Base-by-base conservation (phyloP, 805 yeast species). In the Zygoascus bituminiphila region DNA sequence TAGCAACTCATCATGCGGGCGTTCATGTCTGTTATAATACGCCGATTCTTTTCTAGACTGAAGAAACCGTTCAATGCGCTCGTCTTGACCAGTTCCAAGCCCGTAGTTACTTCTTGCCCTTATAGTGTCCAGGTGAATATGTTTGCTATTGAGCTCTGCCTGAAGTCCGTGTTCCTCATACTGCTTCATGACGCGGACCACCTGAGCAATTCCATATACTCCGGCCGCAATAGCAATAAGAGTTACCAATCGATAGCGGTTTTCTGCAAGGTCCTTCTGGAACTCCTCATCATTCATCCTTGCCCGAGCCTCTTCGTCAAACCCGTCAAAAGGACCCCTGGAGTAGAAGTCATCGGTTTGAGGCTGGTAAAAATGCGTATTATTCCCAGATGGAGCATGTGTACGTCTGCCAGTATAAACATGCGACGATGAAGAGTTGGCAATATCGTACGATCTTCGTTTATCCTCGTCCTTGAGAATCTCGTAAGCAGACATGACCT, bases 241-340 rank as follows among this genome's bases (percentile, higher is more conserved):
- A 46, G 73, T 68, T 64, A 66, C 64, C 67, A 69, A 55, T 71
- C 71, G 61, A 68, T 72, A 50, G 33, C 69, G 59, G 63, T 71
- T 62, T 25, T 55, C 58, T 15, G 50, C 67, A 67, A 54, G 67
- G 51, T 56, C 69, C 69, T 52, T 67, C 68, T 56, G 62, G 60
- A 47, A 77, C 66, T 20, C 58, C 51, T 59, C 58, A 44, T 59
- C 58, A 45, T 50, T 29, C 42, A 35, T 35, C 26, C 66, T 58
- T 48, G 67, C 63, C 57, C 62, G 62, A 69, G 72, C 67, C 37
- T 63, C 59, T 15, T 66, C 56, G 41, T 78, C 74, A 58, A 72
- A 74, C 49, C 79, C 85, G 53, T 79, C 83, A 84, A 84, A 79
- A 0, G 76, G 75, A 0, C 80, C 80, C 0, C 84, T 82, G 44